Conservation (phyloP, 371 early-diverging fungal genomes). For the Actinomortierella ambigua region DNA sequence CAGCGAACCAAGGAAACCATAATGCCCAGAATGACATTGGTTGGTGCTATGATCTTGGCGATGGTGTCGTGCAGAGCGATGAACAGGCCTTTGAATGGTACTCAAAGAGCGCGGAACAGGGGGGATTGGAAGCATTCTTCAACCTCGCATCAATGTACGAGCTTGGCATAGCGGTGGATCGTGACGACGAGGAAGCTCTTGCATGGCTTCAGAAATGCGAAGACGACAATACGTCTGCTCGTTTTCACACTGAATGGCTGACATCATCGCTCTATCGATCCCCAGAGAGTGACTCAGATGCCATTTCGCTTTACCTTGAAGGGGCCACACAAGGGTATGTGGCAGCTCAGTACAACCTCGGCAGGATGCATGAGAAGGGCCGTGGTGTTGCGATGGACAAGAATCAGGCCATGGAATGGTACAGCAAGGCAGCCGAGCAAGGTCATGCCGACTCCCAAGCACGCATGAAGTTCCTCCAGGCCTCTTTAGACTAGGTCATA, state of each 20-base stretch:
- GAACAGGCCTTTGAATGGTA: conserved; percentile 65
- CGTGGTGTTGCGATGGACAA: conserved; percentile 72
- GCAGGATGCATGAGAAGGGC: conserved; percentile 85
- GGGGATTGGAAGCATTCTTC: conserved; percentile 67
- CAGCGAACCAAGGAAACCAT: too few relatives aligned
- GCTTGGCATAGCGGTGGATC: conserved; percentile 74
- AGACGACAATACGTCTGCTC: conserved; percentile 73
- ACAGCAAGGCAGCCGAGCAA: conserved; percentile 71
- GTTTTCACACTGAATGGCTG: conserved; percentile 75
- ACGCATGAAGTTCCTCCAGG: too few relatives aligned
- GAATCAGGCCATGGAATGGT: conserved; percentile 71
- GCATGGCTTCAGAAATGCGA: conserved; percentile 79
- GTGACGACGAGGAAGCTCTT: conserved; percentile 67
- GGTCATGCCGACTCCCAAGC: conserved; percentile 52
- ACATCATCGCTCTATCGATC: conserved; percentile 66
- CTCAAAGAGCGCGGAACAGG: conserved; percentile 52
- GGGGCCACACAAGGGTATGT: conserved; percentile 51
- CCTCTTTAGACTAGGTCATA: too few relatives aligned
- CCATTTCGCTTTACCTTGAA: conserved; percentile 69
- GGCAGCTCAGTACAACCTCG: conserved; percentile 65
- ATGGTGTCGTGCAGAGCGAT: conserved; percentile 58
- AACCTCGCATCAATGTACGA: conserved; percentile 81
- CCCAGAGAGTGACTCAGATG: conserved; percentile 37
- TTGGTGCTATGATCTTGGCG: conserved; percentile 72
- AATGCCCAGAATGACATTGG: conserved; percentile 75